Conservation (phyloP, 257 asterid species). For the Capsicum chinense region DNA sequence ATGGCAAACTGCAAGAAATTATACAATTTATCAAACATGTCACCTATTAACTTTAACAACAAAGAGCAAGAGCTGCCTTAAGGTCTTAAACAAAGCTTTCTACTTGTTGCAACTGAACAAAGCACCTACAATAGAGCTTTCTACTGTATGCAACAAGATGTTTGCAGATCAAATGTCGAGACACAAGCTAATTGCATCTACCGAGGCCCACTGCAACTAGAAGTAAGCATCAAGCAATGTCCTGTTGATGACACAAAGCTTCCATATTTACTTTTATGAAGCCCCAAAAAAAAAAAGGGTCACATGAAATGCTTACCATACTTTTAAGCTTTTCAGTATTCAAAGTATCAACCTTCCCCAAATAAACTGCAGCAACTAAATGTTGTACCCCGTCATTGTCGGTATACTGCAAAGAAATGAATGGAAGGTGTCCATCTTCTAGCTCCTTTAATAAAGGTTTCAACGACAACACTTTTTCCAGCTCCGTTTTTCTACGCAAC, state of each 20-base stretch:
- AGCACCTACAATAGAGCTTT: neutral
- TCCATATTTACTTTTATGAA: neutral
- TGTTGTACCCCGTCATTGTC: constrained; percentile 79
- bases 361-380: constrained; percentile 81
- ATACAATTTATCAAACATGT: neutral
- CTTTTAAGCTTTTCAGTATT: constrained; percentile 63
- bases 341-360: constrained; percentile 80
- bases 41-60: neutral
- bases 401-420: constrained; percentile 74
- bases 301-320: constrained; percentile 54
- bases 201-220: neutral
- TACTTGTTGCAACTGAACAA: neutral
- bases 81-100: neutral
- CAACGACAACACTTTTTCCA: constrained; percentile 70
- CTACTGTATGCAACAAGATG: constrained; percentile 6
- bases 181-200: constrained; percentile 10
- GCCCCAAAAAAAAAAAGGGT: neutral
- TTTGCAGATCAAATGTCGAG: constrained; percentile 8
- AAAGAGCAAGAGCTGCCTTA: constrained; percentile 20
- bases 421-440: constrained; percentile 77
- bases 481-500: constrained; percentile 77
- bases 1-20: constrained; percentile 6
- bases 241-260: neutral
- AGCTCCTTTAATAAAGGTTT: constrained; percentile 78
- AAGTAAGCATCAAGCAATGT: constrained; percentile 1